Evolutionary conservation across 2,329 filamentous ascomycete genomes (phyloP), one percentile per base, ranked within the genome.

Genomic region (Sporothrix inflata): DNA sequence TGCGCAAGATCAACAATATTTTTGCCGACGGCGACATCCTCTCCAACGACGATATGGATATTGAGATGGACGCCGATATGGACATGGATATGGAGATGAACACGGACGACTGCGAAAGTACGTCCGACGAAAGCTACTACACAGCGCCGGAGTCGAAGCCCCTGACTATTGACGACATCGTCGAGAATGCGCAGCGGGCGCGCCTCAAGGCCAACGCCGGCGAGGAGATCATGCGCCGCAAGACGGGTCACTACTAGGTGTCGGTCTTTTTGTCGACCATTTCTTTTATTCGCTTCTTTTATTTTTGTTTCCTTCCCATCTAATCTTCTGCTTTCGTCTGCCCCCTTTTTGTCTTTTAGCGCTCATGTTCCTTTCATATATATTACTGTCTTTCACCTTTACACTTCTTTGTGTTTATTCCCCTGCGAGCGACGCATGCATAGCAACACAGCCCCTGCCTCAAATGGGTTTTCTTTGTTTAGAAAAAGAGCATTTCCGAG

Each of bases 131-230:
- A 1, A 6, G 19, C 4, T 5, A 5, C 45, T 16, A 38, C 40
- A 24, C 27, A 11, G 7, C 21, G 24, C 24, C 42, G 1, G 21
- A 30, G n/a, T 4, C 42, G 0, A 45, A 38, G 9, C 60, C 68
- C 81, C 74, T 82, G 78, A 81, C 81, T 9, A 84, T 87, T 76
- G 84, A 87, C 47, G 83, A 87, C 74, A 83, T 87, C 71, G 75
- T 81, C 61, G 82, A 82, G 69, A 82, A 84, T 70, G 84, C 83
- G 9, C 77, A 83, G 51, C 77, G 79, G 69, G 81, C 81, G 9
- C 79, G 82, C 67, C 60, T 79, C 21, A 79, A 77, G 1, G 81
- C 80, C 40, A 84, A 86, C 12, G 80, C 81, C 57, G 60, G 53
- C 53, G 84, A 87, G 67, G 84, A 86, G 73, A 81, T 84, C 47